Evolutionary conservation across 805 yeast genomes (phyloP), one percentile per base, ranked within the genome.

Genomic region (Teunomyces atbi): DNA sequence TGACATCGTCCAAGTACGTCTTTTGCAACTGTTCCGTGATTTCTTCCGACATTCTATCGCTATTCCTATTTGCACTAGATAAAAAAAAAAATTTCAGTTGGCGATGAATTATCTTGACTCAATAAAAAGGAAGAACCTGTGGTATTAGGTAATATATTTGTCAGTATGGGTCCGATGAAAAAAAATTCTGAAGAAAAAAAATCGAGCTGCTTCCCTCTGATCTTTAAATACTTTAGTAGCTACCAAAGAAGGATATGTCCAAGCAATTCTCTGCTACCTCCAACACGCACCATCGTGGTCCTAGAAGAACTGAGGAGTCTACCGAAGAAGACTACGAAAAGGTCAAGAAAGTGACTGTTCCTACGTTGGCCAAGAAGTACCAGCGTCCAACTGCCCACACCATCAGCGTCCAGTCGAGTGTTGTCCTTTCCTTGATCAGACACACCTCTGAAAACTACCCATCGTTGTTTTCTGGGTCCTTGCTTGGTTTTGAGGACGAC

Each of bases 1-100:
- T 94, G 59, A 74, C 96, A 49, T 90, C 96, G 67, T 92, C 99
- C 57, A 92, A 76, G 69, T 86, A 85, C 40, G 82, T 68, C 65
- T 87, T 86, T 64, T 85, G 86, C 48, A 86, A 82, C 54, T 77
- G 82, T 61, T 90, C 97, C 45, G 96, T 77, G 47, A 82, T 83
- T 47, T 76, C 79, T 56, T 69, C 33, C 29, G 39, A 36, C 39
- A 36, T 36, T 19, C 12, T 36, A 19, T 20, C 37, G 26, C 13
- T 34, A 16, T 13, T 7, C 15, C 11, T 33, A 18, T 16, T 36
- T 36, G 15, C 40, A 26, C 7, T 36, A 38, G 27, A 15, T 39
- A 29, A 20, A 21, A 27, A 28, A 18, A 39, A 40, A 40, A 40
- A 40, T 28, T 39, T 39, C 29, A 26, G 42, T 18, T 13, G 33